A percentile compares a stretch with the other conserved stretches of the same genome.
Evolutionary conservation across 2,329 filamentous ascomycete species (phyloP).

Genomic region (Colletotrichum siamense): DNA sequence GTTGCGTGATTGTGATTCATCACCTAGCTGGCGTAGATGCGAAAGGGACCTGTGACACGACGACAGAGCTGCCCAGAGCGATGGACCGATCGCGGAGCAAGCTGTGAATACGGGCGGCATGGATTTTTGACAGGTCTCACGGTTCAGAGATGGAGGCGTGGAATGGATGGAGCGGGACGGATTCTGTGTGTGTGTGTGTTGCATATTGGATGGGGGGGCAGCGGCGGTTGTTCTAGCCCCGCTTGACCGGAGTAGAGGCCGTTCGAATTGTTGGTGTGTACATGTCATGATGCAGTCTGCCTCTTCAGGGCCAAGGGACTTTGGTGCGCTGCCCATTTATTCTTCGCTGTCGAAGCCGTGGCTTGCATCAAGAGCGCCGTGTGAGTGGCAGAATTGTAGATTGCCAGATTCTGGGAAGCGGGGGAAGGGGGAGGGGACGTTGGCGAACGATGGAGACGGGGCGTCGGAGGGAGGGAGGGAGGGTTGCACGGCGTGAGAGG

Average conservation of each 20-base stretch:
- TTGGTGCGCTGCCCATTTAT: not conserved
- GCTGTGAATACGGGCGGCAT: not conserved
- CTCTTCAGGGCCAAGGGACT: not conserved
- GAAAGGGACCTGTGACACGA: not conserved
- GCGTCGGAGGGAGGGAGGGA: not conserved
- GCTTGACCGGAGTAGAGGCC: not conserved
- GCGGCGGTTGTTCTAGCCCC: constrained; percentile 9
- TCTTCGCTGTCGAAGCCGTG: not conserved
- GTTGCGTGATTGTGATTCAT: not conserved
- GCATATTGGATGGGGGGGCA: not conserved
- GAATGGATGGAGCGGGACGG: not conserved
- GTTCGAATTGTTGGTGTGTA: not conserved
- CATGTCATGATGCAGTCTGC: constrained; percentile 12
- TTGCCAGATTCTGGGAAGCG: not conserved
- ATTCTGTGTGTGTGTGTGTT: not conserved
- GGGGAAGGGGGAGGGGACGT: not conserved
- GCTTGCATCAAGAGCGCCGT: not conserved
- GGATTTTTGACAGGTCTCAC: not conserved
- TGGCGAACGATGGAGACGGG: not conserved
- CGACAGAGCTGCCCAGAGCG: not conserved
- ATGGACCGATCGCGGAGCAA: not conserved
- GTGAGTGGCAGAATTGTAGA: not conserved
- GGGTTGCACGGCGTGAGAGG: constrained; percentile 3
- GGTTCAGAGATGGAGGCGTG: not conserved
- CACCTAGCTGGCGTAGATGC: not conserved